phyloP scores from a whole-genome alignment of 2,329 filamentous ascomycete genomes.

The Monosporascus sp. region DNA sequence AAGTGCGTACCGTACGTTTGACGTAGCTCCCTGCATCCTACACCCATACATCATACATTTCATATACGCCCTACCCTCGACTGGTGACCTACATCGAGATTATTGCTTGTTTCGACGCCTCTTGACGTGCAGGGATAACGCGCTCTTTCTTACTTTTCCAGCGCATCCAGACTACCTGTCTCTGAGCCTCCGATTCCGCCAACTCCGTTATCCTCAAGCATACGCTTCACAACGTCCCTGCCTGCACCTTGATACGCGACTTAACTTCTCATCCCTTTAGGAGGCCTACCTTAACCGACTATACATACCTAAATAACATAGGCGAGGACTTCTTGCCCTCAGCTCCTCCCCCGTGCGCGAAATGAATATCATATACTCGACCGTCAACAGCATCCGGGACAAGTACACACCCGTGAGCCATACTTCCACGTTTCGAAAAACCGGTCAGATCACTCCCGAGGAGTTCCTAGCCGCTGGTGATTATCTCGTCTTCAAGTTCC shows the following conservation, averaged over 20 bases:
- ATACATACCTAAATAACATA: not conserved
- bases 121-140: too few relatives aligned
- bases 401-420: slow-evolving; percentile 83
- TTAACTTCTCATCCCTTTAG: too few relatives aligned
- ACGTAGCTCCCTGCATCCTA: not conserved
- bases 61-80: too few relatives aligned
- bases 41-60: not conserved
- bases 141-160: too few relatives aligned
- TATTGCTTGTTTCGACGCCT: too few relatives aligned
- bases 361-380: slow-evolving; percentile 92
- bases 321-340: not conserved
- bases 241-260: too few relatives aligned
- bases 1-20: not conserved
- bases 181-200: too few relatives aligned
- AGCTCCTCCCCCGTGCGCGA: slow-evolving; percentile 11
- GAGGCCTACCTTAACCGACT: not conserved
- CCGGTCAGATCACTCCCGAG: slow-evolving; percentile 93
- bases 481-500: slow-evolving; percentile 98
- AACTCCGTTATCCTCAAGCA: too few relatives aligned
- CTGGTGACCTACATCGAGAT: too few relatives aligned
- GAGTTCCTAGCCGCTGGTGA: slow-evolving; percentile 95
- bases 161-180: too few relatives aligned
- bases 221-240: too few relatives aligned
- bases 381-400: slow-evolving; percentile 87
- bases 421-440: slow-evolving; percentile 88